Base-by-base conservation (phyloP, 2,329 filamentous ascomycete genomes). In the Trichoderma harzianum region DNA sequence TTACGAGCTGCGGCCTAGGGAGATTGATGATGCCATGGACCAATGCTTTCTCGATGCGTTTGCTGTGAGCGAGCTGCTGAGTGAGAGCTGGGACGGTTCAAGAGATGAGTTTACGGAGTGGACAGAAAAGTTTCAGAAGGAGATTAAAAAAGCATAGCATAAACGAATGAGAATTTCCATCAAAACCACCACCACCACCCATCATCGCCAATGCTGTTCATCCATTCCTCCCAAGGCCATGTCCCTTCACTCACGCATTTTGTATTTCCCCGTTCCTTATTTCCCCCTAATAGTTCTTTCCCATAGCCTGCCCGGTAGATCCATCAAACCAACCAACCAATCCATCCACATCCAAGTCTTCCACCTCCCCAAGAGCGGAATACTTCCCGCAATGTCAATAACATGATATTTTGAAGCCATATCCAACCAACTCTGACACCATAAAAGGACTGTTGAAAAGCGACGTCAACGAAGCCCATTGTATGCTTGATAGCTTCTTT, bases 31-130 rank as follows among this genome's bases (percentile, higher is more conserved):
- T 7, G 82, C 82, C 26, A 86, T 93, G 82, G 84, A 87, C 5
- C 83, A 86, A 53, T 91, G 90, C 76, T 89, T 90, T 72, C 82
- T 84, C 1, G 86, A 89, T 65, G 90, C 91, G 0, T 87, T 87
- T 74, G 83, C 81, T 0, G 87, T 86, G 0, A 85, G 87, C 0
- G 85, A 88, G 70, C 78, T 91, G 62, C 80, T 93, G 14, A 83
- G 83, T 64, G 82, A 84, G 72, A 84, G 86, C 24, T 95, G 92
- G 92, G 81, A 87, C 3, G 90, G 87, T 0, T 81, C 86, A 61
- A 85, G 88, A 21, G 94, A 97, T 77, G 93, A 92, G 76, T 97
- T 97, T 78, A 92, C 90, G 0, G 84, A 87, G 18, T 97, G 94
- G 94, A 89, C 87, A n/a, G 84, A 83, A 12, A 87, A 86, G 73